phyloP scores from a whole-genome alignment of 305 asterid genomes.

The Withania somnifera region DNA sequence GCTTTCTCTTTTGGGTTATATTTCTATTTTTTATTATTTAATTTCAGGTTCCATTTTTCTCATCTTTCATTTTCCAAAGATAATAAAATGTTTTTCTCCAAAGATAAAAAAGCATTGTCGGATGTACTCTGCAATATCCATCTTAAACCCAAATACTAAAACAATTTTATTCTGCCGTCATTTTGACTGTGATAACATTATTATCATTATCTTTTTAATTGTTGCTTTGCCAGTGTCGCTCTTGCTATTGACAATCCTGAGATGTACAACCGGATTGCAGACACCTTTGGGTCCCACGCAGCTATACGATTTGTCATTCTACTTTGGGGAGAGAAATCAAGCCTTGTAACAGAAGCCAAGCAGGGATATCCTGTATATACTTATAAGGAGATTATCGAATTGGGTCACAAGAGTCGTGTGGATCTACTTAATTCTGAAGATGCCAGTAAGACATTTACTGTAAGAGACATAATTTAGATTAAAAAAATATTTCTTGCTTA shows the following conservation, averaged over 20 bases:
- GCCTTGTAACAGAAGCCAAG: slow-evolving; percentile 30
- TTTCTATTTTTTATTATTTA: not conserved
- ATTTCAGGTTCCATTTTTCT: not conserved
- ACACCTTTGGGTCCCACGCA: slow-evolving; percentile 41
- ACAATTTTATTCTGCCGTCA: not conserved
- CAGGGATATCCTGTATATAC: slow-evolving; percentile 43
- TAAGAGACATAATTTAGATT: not conserved
- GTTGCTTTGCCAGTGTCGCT: slow-evolving; percentile 56
- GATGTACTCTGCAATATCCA: not conserved
- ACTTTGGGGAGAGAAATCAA: slow-evolving; percentile 87
- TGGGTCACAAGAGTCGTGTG: slow-evolving; percentile 56
- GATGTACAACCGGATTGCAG: slow-evolving; percentile 46
- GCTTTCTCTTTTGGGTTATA: not conserved
- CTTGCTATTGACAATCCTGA: slow-evolving; percentile 78
- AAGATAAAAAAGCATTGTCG: not conserved
- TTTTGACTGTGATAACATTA: slow-evolving; percentile 2
- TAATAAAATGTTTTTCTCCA: not conserved
- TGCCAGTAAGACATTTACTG: slow-evolving; percentile 47
- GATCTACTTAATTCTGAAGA: slow-evolving; percentile 47
- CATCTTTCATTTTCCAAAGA: not conserved
- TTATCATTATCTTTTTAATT: slow-evolving; percentile 8
- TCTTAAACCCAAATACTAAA: not conserved
- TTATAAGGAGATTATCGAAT: slow-evolving; percentile 61
- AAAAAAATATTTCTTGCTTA: not conserved
- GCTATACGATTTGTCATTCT: slow-evolving; percentile 53